Evolutionary conservation across 1,139 yeast genomes (phyloP).

Genomic region (Kurtzmaniella quercitrusa): DNA sequence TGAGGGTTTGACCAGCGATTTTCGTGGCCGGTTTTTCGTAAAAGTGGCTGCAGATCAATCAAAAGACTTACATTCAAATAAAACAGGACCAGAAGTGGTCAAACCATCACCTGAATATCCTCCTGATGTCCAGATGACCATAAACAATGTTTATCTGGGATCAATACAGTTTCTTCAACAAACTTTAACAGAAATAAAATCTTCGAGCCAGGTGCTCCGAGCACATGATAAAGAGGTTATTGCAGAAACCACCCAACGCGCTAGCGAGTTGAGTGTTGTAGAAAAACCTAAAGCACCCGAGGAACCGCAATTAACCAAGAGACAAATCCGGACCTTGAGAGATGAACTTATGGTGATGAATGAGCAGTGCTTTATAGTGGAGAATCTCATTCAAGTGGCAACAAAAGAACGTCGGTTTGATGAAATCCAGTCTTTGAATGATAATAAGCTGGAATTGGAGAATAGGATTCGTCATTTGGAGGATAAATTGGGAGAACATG

Average conservation of each 20-base stretch:
- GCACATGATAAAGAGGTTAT: conserved; percentile 16
- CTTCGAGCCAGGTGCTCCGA: conserved; percentile 23
- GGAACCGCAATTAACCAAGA: conserved; percentile 34
- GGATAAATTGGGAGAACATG: conserved; percentile 59
- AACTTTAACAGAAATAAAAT: conserved; percentile 26
- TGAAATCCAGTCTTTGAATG: conserved; percentile 60
- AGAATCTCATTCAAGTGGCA: conserved; percentile 56
- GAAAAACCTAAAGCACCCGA: conserved; percentile 3
- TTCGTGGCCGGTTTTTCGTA: conserved; percentile 23
- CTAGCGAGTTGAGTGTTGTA: background rate
- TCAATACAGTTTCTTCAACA: conserved; percentile 33
- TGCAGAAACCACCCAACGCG: conserved; percentile 1
- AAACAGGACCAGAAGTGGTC: background rate
- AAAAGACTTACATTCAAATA: background rate
- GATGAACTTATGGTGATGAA: conserved; percentile 83
- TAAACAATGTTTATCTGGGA: conserved; percentile 34
- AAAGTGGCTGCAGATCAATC: background rate
- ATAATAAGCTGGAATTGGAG: conserved; percentile 56
- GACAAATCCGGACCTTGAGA: conserved; percentile 55
- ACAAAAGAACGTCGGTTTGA: conserved; percentile 73
- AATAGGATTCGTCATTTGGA: conserved; percentile 50
- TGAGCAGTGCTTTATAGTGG: conserved; percentile 75
- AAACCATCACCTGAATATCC: conserved; percentile 2
- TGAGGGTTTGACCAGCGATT: conserved; percentile 24
- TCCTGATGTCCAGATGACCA: conserved; percentile 15